Evolutionary conservation across 1,284 basidiomycete species (phyloP).

Genomic region (Exobasidium cylindrosporum): DNA sequence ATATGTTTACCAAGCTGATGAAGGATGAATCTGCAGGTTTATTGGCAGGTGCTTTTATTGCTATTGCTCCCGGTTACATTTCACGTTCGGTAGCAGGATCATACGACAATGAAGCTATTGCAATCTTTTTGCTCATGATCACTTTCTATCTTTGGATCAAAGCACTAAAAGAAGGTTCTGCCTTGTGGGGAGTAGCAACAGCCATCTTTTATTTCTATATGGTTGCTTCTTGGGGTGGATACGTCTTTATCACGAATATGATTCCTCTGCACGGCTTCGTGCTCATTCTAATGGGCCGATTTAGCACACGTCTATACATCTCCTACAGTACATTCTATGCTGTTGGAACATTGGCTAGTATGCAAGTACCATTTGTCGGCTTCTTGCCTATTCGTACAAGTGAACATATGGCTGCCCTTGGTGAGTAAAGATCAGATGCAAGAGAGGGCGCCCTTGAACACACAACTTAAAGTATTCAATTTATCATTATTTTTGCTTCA

Average conservation of each 20-base stretch:
- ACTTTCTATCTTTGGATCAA: conserved; percentile 96
- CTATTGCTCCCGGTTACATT: conserved; percentile 92
- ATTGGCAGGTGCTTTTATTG: conserved; percentile 96
- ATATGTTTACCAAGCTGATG: conserved; percentile 57
- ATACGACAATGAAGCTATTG: conserved; percentile 99
- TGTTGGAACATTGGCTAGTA: conserved; percentile 91
- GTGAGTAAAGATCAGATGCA: conserved; percentile 56
- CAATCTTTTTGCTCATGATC: conserved; percentile 99
- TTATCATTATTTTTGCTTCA: conserved; percentile 43
- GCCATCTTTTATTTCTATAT: conserved; percentile 99
- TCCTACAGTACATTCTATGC: conserved; percentile 97
- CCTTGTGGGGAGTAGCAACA: conserved; percentile 81
- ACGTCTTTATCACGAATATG: conserved; percentile 99
- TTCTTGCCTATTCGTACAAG: conserved; percentile 97
- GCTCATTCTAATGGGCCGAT: conserved; percentile 95
- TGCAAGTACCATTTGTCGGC: conserved; percentile 99
- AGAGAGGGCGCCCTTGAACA: neutral
- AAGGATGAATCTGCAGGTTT: conserved; percentile 75
- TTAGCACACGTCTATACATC: conserved; percentile 84
- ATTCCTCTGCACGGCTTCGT: conserved; percentile 91
- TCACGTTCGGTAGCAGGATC: conserved; percentile 98
- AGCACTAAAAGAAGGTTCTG: conserved; percentile 88
- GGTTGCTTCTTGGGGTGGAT: conserved; percentile 99
- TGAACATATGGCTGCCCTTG: conserved; percentile 98
- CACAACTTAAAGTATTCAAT: neutral